Evolutionary conservation across 257 asterid genomes (phyloP).

Genomic region (Craterostigma plantagineum): DNA sequence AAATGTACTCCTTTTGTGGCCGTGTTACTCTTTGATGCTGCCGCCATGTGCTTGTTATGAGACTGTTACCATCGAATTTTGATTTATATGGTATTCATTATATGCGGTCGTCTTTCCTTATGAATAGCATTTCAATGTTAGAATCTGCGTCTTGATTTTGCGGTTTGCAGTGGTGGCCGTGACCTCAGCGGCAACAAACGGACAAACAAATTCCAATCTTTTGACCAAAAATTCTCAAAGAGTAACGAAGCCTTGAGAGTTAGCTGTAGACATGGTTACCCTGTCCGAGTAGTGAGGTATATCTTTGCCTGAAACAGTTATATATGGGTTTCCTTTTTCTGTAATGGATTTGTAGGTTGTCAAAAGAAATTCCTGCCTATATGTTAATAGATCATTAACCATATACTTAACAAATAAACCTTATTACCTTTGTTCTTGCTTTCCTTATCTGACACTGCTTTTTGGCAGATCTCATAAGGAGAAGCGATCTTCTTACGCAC

Average conservation of each 20-base stretch:
- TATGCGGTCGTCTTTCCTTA: too few relatives aligned
- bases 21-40: too few relatives aligned
- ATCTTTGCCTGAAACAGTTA: constrained; percentile 5
- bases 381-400: background rate
- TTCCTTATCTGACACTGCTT: constrained; percentile 1
- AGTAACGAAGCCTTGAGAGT: constrained; percentile 53
- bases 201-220: constrained; percentile 62
- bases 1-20: too few relatives aligned
- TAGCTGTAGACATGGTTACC: constrained; percentile 72
- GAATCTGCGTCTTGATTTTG: constrained; percentile 6
- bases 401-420: background rate
- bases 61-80: too few relatives aligned
- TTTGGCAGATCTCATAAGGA: constrained; percentile 63
- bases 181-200: constrained; percentile 66
- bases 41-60: too few relatives aligned
- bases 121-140: background rate
- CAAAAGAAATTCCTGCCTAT: background rate
- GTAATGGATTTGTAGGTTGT: background rate
- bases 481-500: constrained; percentile 73
- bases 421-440: too few relatives aligned
- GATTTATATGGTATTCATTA: too few relatives aligned
- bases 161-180: constrained; percentile 54
- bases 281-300: constrained; percentile 81
- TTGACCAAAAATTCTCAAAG: constrained; percentile 40
- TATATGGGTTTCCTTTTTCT: too few relatives aligned